Conservation (phyloP, 1,284 basidiomycete species). For the Agaricales sp. region DNA sequence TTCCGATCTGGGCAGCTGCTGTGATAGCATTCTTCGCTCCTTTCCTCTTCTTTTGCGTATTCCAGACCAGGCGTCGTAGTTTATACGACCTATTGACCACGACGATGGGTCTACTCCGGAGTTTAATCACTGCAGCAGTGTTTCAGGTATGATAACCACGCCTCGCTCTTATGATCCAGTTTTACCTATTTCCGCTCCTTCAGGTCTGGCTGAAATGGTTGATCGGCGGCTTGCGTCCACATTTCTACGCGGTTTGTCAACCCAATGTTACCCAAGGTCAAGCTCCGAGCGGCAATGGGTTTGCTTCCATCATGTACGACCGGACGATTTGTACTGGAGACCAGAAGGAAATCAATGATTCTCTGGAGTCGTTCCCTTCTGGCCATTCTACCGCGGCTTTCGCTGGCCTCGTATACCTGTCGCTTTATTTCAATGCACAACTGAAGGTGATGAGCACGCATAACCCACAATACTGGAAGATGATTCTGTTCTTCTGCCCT, state of each 20-base stretch:
- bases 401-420: conserved; percentile 40
- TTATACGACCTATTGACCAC: conserved; percentile 36
- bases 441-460: conserved; percentile 47
- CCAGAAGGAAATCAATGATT: conserved; percentile 39
- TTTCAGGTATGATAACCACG: conserved; percentile 12
- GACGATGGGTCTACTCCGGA: conserved; percentile 42
- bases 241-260: conserved; percentile 40
- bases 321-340: conserved; percentile 42
- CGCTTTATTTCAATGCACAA: conserved; percentile 48
- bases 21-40: conserved; percentile 43
- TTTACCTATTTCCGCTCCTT: neutral
- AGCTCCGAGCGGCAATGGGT: conserved; percentile 30
- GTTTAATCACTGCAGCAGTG: conserved; percentile 25
- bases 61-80: conserved; percentile 35
- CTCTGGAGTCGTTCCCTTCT: conserved; percentile 39
- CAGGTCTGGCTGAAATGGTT: conserved; percentile 47
- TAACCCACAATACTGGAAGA: conserved; percentile 48
- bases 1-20: conserved; percentile 42
- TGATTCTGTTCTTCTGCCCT: conserved; percentile 45
- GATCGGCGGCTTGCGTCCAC: conserved; percentile 40
- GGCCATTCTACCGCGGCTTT: conserved; percentile 39
- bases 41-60: conserved; percentile 39
- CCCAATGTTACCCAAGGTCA: conserved; percentile 26
- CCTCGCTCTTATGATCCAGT: no score
- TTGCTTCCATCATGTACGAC: conserved; percentile 36